Evolutionary conservation across 2,329 filamentous ascomycete genomes (phyloP).

Genomic region (Plenodomus tracheiphilus): DNA sequence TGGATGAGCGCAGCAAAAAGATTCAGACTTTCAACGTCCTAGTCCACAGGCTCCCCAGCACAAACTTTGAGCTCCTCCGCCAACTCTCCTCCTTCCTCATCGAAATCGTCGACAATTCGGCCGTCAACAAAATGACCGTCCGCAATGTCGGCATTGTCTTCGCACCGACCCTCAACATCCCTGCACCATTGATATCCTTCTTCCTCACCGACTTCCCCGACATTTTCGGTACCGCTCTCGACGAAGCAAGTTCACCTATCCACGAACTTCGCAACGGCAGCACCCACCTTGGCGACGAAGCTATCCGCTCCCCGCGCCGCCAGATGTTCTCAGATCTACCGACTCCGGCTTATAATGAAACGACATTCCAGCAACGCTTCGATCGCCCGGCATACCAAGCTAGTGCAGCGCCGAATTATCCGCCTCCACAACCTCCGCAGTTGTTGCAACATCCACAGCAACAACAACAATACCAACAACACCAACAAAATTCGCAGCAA

Average conservation of each 20-base stretch:
- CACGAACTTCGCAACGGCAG: constrained; percentile 52
- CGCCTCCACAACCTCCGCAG: constrained; percentile 30
- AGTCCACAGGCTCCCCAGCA: constrained; percentile 75
- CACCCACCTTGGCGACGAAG: constrained; percentile 54
- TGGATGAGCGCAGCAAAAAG: constrained; percentile 75
- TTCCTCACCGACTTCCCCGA: constrained; percentile 88
- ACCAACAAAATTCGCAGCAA: too few species aligned
- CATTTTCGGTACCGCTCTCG: constrained; percentile 77
- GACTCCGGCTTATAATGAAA: constrained; percentile 65
- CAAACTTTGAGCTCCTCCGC: constrained; percentile 79
- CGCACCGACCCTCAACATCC: constrained; percentile 94
- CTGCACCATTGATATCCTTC: constrained; percentile 88
- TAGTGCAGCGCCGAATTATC: constrained; percentile 23
- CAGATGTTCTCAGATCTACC: constrained; percentile 70
- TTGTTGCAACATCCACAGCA: constrained; percentile 18
- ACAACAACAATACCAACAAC: constrained; percentile 23
- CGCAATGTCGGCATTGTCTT: constrained; percentile 97
- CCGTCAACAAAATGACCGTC: constrained; percentile 96
- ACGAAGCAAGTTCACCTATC: constrained; percentile 51
- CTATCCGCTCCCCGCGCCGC: constrained; percentile 65
- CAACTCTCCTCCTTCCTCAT: constrained; percentile 88
- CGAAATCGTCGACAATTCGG: constrained; percentile 86
- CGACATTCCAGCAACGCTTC: constrained; percentile 49
- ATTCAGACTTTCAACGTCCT: constrained; percentile 74
- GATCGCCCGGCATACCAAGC: constrained; percentile 30